phyloP scores from a whole-genome alignment of 768 basidiomycete species.

The Auriscalpium orientale region DNA sequence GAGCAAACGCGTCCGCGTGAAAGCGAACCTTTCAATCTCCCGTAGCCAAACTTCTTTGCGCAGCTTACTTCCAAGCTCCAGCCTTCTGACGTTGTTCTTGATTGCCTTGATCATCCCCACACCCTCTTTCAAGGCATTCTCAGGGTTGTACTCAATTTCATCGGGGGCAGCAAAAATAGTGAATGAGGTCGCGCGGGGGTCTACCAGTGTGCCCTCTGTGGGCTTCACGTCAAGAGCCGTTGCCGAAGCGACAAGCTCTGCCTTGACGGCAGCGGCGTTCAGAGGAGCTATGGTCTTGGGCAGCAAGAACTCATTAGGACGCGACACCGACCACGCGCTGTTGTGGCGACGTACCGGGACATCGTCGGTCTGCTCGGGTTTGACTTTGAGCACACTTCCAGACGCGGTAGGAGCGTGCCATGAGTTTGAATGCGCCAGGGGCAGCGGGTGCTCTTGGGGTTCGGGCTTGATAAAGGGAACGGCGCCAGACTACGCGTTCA shows the following conservation, averaged over 20 bases:
- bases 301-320: background rate
- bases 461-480: conserved; percentile 24
- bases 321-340: background rate
- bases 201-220: too few species aligned
- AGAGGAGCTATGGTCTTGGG: background rate
- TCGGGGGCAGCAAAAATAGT: conserved; percentile 28
- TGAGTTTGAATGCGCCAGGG: background rate
- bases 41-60: conserved; percentile 53
- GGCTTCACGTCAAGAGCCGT: too few species aligned
- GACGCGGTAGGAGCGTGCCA: background rate
- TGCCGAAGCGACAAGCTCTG: too few species aligned
- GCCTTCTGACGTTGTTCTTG: conserved; percentile 32
- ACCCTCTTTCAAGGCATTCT: conserved; percentile 42
- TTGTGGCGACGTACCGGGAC: conserved; percentile 20
- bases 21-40: conserved; percentile 40
- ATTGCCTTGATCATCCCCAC: conserved; percentile 45
- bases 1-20: background rate
- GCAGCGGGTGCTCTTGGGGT: conserved; percentile 20
- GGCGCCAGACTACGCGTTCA: conserved; percentile 2
- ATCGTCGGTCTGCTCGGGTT: conserved; percentile 26
- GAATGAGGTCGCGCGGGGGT: conserved; percentile 17
- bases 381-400: conserved; percentile 13
- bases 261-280: too few species aligned
- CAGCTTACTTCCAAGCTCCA: conserved; percentile 47
- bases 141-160: conserved; percentile 43